Percentiles rank a stretch among this genome's conserved stretches.
Conservation (phyloP, 768 basidiomycete species). For the Suillus clintonianus region DNA sequence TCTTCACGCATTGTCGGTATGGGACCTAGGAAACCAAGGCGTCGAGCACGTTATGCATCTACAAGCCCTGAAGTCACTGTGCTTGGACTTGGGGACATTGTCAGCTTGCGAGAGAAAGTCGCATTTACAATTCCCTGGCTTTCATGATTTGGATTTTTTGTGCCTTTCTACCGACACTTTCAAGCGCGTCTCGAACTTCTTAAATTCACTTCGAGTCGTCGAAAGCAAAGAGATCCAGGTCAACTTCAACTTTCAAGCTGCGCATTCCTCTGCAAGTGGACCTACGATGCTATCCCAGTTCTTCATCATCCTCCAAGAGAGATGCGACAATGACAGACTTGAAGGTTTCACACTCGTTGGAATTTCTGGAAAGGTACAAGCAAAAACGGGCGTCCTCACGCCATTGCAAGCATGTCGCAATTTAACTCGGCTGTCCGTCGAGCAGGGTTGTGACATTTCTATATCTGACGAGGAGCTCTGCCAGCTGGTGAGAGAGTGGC, state of each 20-base stretch:
- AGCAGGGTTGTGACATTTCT: conserved; percentile 18
- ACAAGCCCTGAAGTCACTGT: neutral
- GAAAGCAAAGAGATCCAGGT: neutral
- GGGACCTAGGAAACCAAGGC: neutral
- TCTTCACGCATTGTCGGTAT: neutral
- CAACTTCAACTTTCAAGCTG: neutral
- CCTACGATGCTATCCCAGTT: neutral
- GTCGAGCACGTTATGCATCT: neutral
- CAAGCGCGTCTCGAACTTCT: neutral
- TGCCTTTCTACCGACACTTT: neutral
- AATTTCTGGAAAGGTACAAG: neutral
- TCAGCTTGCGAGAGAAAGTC: neutral
- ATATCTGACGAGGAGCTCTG: conserved; percentile 18
- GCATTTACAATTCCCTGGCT: neutral
- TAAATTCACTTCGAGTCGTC: neutral
- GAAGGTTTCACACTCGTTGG: neutral
- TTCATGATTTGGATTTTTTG: neutral
- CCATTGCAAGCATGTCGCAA: neutral
- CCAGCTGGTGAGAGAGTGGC: conserved; percentile 20
- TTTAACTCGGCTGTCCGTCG: conserved; percentile 8
- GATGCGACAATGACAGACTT: neutral
- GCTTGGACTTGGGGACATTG: neutral
- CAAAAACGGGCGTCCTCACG: neutral
- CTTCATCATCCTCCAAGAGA: neutral
- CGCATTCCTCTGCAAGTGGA: neutral